phyloP scores from a whole-genome alignment of 805 yeast genomes.

The Lipomyces spencermartinsiae region DNA sequence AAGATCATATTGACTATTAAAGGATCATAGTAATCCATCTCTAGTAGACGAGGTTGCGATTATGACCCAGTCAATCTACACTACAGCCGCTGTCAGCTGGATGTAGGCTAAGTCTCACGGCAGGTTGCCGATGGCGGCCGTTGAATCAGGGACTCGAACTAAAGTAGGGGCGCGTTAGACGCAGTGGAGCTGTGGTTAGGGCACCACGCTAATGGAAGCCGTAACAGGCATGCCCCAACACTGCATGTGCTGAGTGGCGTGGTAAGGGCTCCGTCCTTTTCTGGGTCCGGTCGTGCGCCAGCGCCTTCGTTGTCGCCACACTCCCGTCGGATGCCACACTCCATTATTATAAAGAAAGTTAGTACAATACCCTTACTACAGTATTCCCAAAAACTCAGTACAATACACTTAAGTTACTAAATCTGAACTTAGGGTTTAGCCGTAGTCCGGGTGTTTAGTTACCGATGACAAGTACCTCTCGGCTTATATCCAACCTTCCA shows the following conservation, averaged over 20 bases:
- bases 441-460: background rate
- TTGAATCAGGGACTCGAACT: no score
- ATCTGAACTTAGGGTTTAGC: no score
- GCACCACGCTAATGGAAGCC: no score
- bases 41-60: background rate
- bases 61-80: background rate
- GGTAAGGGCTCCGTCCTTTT: background rate
- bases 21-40: no score
- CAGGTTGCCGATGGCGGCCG: no score
- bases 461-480: background rate
- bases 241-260: background rate
- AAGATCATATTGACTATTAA: no score
- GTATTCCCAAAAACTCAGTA: no score
- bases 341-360: no score
- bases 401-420: no score
- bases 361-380: background rate
- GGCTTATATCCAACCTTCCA: background rate
- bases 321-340: no score
- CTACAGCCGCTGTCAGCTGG: background rate
- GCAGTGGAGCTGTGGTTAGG: background rate
- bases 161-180: background rate
- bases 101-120: no score
- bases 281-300: background rate
- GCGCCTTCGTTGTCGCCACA: no score
- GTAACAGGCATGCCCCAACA: background rate